Evolutionary conservation across 176 grass and related monocot species (phyloP).

Genomic region (Carex kokanica): DNA sequence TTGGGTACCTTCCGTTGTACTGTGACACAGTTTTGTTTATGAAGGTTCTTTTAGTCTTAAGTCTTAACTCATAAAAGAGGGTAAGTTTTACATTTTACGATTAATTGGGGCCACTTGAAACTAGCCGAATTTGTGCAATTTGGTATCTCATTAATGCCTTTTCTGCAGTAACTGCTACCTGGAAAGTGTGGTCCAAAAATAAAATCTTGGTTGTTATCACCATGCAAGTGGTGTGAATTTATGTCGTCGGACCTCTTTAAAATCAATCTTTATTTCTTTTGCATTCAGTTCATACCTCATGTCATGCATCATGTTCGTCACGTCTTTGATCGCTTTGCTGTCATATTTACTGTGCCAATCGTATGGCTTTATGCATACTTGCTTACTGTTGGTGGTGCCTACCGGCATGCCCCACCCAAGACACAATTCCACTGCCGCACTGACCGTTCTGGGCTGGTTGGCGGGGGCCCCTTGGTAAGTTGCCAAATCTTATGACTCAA

Average conservation of each 20-base stretch:
- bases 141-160: not conserved
- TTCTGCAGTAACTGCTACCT: not conserved
- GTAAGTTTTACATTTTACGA: not conserved
- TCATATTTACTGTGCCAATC: slow-evolving; percentile 82
- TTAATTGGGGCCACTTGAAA: not conserved
- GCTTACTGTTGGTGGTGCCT: slow-evolving; percentile 92
- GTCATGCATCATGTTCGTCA: slow-evolving; percentile 47
- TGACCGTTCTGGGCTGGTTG: slow-evolving; percentile 81
- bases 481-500: not conserved
- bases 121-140: not conserved
- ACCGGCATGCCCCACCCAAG: slow-evolving; percentile 77
- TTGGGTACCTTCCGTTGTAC: not conserved
- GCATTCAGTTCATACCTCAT: slow-evolving; percentile 70
- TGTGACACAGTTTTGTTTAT: not conserved
- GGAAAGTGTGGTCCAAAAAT: not conserved
- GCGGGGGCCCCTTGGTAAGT: slow-evolving; percentile 80
- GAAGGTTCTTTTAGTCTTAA: not conserved
- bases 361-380: slow-evolving; percentile 98
- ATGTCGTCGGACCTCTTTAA: not conserved
- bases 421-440: slow-evolving; percentile 96
- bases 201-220: not conserved
- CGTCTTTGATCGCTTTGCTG: slow-evolving; percentile 84
- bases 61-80: not conserved
- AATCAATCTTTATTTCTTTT: not conserved
- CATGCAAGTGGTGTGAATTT: not conserved